Percentiles rank a stretch among this genome's conserved stretches.
Evolutionary conservation across 352 stramenopile genomes (phyloP).

Genomic region (Phytophthora tentaculata): DNA sequence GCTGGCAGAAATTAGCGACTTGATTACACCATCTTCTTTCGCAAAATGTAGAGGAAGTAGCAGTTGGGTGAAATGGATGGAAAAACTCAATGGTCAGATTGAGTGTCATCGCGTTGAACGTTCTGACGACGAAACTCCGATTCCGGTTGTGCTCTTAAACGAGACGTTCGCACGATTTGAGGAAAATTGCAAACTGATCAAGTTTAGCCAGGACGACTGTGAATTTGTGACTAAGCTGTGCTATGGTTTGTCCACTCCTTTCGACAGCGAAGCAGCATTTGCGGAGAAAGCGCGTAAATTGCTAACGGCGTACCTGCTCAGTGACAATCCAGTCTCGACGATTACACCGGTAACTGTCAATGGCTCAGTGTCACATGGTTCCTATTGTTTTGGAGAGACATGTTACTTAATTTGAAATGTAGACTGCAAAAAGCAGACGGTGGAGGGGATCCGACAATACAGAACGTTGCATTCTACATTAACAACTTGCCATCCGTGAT

Average conservation of each 20-base stretch:
- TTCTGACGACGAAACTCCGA: constrained; percentile 10
- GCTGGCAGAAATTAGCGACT: constrained; percentile 24
- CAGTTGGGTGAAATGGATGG: constrained; percentile 3
- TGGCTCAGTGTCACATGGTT: constrained; percentile 31
- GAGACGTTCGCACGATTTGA: constrained; percentile 29
- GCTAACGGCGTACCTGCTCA: neutral
- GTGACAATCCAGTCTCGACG: neutral
- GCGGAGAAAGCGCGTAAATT: neutral
- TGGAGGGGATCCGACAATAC: no score
- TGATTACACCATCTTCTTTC: constrained; percentile 34
- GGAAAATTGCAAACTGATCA: constrained; percentile 30
- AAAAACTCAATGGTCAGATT: constrained; percentile 29
- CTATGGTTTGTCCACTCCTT: constrained; percentile 1
- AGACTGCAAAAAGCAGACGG: no score
- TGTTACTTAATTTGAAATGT: no score
- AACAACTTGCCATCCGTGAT: no score
- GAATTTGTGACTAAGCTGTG: constrained; percentile 18
- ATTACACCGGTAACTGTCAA: neutral
- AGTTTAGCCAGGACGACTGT: constrained; percentile 25
- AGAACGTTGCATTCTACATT: no score
- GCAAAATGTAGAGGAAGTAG: constrained; percentile 6
- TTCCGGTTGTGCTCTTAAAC: constrained; percentile 36
- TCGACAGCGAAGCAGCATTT: neutral
- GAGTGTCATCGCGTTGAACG: constrained; percentile 31
- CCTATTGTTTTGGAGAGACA: neutral